Conservation (phyloP, 495 filamentous ascomycete genomes). For the Aspergillus cavernicola region DNA sequence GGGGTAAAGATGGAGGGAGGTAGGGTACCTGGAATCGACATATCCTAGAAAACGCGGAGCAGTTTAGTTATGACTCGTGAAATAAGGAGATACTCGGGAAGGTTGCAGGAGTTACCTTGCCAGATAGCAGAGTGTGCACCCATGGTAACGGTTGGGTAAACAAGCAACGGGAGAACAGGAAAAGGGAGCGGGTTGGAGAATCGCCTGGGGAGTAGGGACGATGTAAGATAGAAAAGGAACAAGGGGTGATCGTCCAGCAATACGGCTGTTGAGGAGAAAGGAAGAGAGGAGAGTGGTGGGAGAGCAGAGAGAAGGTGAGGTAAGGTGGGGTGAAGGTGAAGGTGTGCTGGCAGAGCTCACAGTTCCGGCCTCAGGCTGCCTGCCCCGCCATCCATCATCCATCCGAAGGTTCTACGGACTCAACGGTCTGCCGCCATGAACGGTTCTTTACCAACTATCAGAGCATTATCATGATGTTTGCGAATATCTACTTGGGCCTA, state of each 20-base stretch:
- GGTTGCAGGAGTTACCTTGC: constrained; percentile 47
- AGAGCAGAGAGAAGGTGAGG: constrained; percentile 22
- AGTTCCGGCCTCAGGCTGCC: background rate
- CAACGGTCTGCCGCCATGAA: no score
- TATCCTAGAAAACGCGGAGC: constrained; percentile 53
- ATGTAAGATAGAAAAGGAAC: background rate
- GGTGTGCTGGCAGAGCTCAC: constrained; percentile 23
- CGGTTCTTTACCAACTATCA: no score
- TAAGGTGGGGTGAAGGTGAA: constrained; percentile 22
- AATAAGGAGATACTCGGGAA: background rate
- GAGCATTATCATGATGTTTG: no score
- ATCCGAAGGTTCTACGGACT: no score
- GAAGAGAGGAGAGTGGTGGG: constrained; percentile 16
- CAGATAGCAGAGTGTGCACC: constrained; percentile 45
- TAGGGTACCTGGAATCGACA: constrained; percentile 60
- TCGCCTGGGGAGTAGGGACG: constrained; percentile 19
- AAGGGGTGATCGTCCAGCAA: constrained; percentile 10
- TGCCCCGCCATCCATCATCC: background rate
- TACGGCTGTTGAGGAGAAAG: constrained; percentile 3
- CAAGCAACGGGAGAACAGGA: constrained; percentile 13
- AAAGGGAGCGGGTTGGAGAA: constrained; percentile 25
- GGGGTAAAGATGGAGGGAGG: constrained; percentile 17
- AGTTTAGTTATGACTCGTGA: constrained; percentile 15
- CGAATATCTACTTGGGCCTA: no score
- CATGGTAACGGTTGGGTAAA: constrained; percentile 31